Evolutionary conservation across 2,329 filamentous ascomycete genomes (phyloP), one percentile per base, ranked within the genome.

Genomic region (Apiospora kogelbergensis): DNA sequence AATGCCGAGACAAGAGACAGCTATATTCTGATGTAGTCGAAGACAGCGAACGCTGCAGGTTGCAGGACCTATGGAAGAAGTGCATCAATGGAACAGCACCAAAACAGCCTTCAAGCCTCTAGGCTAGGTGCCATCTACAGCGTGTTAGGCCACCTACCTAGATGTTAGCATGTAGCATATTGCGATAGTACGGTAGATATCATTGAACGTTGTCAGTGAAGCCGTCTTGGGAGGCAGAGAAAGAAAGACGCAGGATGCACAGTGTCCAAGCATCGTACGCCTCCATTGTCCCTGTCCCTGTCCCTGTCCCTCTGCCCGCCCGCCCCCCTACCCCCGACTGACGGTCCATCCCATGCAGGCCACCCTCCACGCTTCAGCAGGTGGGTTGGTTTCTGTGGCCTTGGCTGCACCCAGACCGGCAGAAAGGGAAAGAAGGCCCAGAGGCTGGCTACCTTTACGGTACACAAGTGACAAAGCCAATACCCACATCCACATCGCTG

Each of bases 351-450:
- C 53, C 30, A 60, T 60, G 53, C 53, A 60, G 53, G 53, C 53
- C 53, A 60, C 53, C 33, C 33, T 33, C 3, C 33, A 33, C 33
- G 33, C 33, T 33, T 4, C 33, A 33, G 33, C 33, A 33, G 33
- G 33, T 33, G 33, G 33, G 33, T 33, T 33, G 33, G 7, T 33
- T 33, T 33, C 33, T 33, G 33, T 33, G 33, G 33, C 33, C 46
- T 60, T 60, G 53, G 53, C 53, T 60, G 53, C 53, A 60, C 53
- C 53, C 53, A 57, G 53, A 37, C 30, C 26, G 53, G 53, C 53
- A 60, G 53, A 60, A 60, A 60, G 53, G 53, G 53, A 60, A 60
- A 53, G 48, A 60, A 37, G 53, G 53, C 53, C 53, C 53, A 60
- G 48, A 57, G 48, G 48, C 48, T 57, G 30, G 30, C 48, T 7